Percentiles rank a stretch among this genome's conserved stretches.
Evolutionary conservation across 2,329 filamentous ascomycete species (phyloP).

Genomic region (Cercospora janseana): DNA sequence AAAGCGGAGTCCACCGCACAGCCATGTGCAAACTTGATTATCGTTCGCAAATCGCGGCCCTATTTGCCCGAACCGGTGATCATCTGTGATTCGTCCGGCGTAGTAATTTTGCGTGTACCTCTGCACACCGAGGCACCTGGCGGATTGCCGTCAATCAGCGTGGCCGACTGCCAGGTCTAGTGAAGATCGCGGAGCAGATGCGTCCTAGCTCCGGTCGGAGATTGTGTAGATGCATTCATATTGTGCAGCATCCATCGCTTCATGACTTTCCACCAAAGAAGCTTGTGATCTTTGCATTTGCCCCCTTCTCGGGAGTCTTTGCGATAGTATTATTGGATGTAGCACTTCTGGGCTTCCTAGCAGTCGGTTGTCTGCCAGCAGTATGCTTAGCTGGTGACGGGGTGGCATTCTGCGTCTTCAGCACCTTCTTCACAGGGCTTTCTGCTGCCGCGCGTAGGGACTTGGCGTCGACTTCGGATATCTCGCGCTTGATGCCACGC

Average conservation of each 20-base stretch:
- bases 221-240: too few relatives aligned
- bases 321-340: constrained; percentile 54
- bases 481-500: constrained; percentile 51
- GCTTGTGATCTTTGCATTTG: constrained; percentile 58
- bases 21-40: too few relatives aligned
- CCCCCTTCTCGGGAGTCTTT: constrained; percentile 48
- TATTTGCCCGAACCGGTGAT: too few relatives aligned
- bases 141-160: too few relatives aligned
- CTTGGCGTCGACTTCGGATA: constrained; percentile 39
- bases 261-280: constrained; percentile 52
- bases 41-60: too few relatives aligned
- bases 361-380: constrained; percentile 17
- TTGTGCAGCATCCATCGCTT: neutral
- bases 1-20: too few relatives aligned
- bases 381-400: constrained; percentile 28
- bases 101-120: too few relatives aligned
- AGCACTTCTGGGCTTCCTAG: constrained; percentile 54
- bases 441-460: constrained; percentile 31
- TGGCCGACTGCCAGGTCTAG: too few relatives aligned
- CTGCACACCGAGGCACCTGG: too few relatives aligned
- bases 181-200: too few relatives aligned
- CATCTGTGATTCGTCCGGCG: too few relatives aligned
- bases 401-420: constrained; percentile 32
- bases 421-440: constrained; percentile 42
- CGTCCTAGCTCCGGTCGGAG: too few relatives aligned